These are phyloP conservation scores for Aureobasidium sp. DNA, from an alignment of 2,329 filamentous ascomycete genomes.

Conservation along the genomic window DNA sequence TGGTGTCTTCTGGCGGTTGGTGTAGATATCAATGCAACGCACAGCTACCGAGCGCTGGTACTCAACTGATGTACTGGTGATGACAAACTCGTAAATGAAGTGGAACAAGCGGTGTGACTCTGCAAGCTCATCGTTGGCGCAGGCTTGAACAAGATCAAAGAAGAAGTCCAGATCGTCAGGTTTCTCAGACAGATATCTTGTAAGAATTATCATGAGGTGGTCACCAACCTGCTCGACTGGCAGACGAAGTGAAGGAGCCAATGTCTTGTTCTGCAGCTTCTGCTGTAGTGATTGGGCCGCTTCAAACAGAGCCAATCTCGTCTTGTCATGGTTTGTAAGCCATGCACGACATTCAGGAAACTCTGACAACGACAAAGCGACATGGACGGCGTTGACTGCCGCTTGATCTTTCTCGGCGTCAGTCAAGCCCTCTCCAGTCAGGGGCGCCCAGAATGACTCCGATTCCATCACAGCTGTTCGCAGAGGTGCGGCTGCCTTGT, in stretches of 20 bases:
- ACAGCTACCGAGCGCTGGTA: slow-evolving; percentile 78
- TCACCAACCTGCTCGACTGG: slow-evolving; percentile 85
- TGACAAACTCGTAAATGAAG: slow-evolving; percentile 79
- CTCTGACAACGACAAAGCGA: slow-evolving; percentile 70
- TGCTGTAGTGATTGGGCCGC: slow-evolving; percentile 73
- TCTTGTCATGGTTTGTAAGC: slow-evolving; percentile 50
- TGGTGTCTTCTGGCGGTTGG: slow-evolving; percentile 69
- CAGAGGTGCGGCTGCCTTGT: slow-evolving; percentile 66
- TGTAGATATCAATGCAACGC: slow-evolving; percentile 82
- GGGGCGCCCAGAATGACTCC: slow-evolving; percentile 60
- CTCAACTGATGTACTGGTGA: slow-evolving; percentile 75
- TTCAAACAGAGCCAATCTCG: slow-evolving; percentile 53
- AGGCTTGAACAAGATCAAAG: slow-evolving; percentile 74
- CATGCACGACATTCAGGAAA: slow-evolving; percentile 60
- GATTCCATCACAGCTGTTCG: slow-evolving; percentile 69
- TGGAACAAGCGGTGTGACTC: slow-evolving; percentile 66
- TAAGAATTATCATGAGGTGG: slow-evolving; percentile 78
- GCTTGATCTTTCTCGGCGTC: slow-evolving; percentile 65
- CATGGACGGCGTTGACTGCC: slow-evolving; percentile 79
- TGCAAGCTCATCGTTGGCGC: slow-evolving; percentile 78
- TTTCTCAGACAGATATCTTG: slow-evolving; percentile 67
- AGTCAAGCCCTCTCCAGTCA: slow-evolving; percentile 51
- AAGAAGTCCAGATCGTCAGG: slow-evolving; percentile 63
- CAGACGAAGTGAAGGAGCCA: slow-evolving; percentile 68
- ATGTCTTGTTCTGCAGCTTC: slow-evolving; percentile 60